phyloP scores from a whole-genome alignment of 495 filamentous ascomycete species.

The Aspergillus hancockii region DNA sequence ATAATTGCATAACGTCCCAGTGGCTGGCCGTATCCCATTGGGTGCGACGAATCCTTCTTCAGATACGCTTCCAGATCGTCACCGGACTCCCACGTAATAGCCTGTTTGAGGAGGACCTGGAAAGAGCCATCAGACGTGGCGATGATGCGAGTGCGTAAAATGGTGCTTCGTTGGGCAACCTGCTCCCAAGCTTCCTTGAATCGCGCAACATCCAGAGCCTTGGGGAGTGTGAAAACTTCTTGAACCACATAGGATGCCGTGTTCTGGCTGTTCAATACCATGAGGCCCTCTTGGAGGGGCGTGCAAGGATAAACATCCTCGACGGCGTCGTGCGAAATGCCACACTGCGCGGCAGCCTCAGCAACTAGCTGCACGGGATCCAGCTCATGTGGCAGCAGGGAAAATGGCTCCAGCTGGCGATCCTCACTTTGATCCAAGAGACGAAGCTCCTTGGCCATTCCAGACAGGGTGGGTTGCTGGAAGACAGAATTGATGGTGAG shows the following conservation, averaged over 20 bases:
- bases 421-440: neutral
- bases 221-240: constrained; percentile 15
- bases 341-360: neutral
- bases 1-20: constrained; percentile 47
- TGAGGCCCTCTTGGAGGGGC: constrained; percentile 48
- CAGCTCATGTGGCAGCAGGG: neutral
- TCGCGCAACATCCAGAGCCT: constrained; percentile 19
- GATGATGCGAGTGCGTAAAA: constrained; percentile 50
- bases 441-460: neutral
- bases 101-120: constrained; percentile 41
- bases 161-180: constrained; percentile 35
- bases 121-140: constrained; percentile 44
- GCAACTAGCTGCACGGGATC: neutral
- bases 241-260: constrained; percentile 47
- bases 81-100: constrained; percentile 12
- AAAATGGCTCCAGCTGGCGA: neutral
- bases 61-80: constrained; percentile 39
- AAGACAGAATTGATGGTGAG: constrained; percentile 41
- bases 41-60: constrained; percentile 36
- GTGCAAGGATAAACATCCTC: constrained; percentile 4
- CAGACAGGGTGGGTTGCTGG: constrained; percentile 28
- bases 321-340: neutral
- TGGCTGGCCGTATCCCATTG: constrained; percentile 44
- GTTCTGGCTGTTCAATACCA: constrained; percentile 34
- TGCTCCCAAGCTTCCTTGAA: constrained; percentile 42